Evolutionary conservation across 495 filamentous ascomycete species (phyloP).

Genomic region (Penicillium silybi): DNA sequence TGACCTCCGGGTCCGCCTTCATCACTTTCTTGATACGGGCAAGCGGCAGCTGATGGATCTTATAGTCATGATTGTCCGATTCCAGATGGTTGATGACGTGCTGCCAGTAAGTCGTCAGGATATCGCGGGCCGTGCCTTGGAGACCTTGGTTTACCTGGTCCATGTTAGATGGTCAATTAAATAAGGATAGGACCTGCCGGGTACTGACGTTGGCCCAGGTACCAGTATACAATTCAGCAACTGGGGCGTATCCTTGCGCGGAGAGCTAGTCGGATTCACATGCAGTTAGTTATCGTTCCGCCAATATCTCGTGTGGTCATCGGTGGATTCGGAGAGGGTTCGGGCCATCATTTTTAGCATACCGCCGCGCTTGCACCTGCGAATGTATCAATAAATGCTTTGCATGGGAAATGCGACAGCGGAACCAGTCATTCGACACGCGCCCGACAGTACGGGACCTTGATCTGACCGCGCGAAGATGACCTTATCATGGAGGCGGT

Average conservation of each 20-base stretch:
- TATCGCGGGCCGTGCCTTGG: slow-evolving; percentile 88
- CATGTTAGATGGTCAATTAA: slow-evolving; percentile 13
- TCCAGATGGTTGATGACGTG: slow-evolving; percentile 94
- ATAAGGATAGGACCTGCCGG: slow-evolving; percentile 2
- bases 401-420: not conserved
- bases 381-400: not conserved
- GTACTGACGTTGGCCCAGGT: slow-evolving; percentile 86
- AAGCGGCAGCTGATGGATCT: slow-evolving; percentile 90
- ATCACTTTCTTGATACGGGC: slow-evolving; percentile 99
- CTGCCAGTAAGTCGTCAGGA: slow-evolving; percentile 98
- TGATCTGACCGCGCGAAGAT: not conserved
- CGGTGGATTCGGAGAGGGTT: not conserved
- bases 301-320: not conserved
- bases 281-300: not conserved
- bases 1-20: slow-evolving; percentile 98
- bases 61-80: slow-evolving; percentile 94
- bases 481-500: not conserved
- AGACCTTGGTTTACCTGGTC: slow-evolving; percentile 89
- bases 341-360: slow-evolving; percentile 33
- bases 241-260: slow-evolving; percentile 74
- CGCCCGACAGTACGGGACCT: not conserved
- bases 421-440: not conserved
- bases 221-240: slow-evolving; percentile 83
- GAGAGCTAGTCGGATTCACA: slow-evolving; percentile 50
- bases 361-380: slow-evolving; percentile 79